phyloP scores from a whole-genome alignment of 352 stramenopile species.

The Phytophthora rubi region DNA sequence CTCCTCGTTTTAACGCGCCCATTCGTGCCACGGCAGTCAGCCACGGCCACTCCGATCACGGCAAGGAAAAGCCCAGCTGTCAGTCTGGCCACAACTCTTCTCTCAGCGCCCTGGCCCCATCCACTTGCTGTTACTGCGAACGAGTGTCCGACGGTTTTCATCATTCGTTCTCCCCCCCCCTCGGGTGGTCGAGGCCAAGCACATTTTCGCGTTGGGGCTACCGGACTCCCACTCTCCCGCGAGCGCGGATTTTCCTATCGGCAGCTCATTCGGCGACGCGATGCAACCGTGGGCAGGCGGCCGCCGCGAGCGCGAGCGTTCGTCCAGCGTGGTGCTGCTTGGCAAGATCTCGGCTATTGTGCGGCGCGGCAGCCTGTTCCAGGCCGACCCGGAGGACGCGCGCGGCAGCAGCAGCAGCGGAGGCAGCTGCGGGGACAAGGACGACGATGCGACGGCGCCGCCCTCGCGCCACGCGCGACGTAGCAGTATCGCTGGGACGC shows the following conservation, averaged over 20 bases:
- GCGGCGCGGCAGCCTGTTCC: constrained; percentile 47
- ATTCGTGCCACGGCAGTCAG: constrained; percentile 22
- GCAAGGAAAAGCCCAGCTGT: constrained; percentile 17
- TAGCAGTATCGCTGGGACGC: constrained; percentile 26
- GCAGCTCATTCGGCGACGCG: background rate
- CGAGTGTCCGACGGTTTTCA: constrained; percentile 31
- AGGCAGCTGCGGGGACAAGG: constrained; percentile 26
- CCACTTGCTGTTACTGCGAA: constrained; percentile 18
- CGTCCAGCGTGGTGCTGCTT: constrained; percentile 51
- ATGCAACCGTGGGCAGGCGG: constrained; percentile 43
- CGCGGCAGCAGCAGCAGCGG: constrained; percentile 19
- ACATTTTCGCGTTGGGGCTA: background rate
- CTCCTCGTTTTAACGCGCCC: constrained; percentile 4
- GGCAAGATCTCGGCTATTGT: constrained; percentile 63
- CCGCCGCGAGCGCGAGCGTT: constrained; percentile 37
- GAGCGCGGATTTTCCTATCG: background rate
- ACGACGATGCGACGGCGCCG: constrained; percentile 11
- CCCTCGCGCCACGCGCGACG: background rate
- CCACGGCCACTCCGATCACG: constrained; percentile 23
- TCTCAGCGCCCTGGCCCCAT: background rate
- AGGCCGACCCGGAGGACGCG: constrained; percentile 33
- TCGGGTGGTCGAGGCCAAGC: background rate
- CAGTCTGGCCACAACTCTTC: background rate
- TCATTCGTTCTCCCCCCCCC: constrained; percentile 4
- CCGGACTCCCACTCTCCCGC: constrained; percentile 22